Evolutionary conservation across 2,329 filamentous ascomycete species (phyloP).

Genomic region (Torrubiella hemipterigena): DNA sequence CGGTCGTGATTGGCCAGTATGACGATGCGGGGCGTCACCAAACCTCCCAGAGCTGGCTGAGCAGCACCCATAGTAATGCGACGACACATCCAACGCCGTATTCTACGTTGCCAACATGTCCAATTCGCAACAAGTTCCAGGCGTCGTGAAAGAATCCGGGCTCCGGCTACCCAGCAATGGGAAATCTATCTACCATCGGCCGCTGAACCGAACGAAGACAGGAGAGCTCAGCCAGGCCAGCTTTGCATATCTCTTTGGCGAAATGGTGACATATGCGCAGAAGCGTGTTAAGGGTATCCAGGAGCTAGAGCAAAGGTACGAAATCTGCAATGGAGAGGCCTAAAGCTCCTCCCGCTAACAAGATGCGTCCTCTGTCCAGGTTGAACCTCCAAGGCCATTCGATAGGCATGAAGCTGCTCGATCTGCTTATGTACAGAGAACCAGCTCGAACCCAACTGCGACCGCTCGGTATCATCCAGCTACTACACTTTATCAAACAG

Average conservation of each 20-base stretch:
- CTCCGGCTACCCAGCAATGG: constrained; percentile 84
- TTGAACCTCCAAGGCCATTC: constrained; percentile 87
- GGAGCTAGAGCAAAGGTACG: constrained; percentile 80
- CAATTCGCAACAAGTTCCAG: constrained; percentile 35
- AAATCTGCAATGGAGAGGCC: too few relatives aligned
- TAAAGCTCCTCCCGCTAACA: too few relatives aligned
- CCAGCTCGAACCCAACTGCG: constrained; percentile 58
- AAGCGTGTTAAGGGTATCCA: constrained; percentile 81
- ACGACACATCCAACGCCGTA: background rate
- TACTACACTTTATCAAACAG: constrained; percentile 92
- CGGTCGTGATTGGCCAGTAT: too few relatives aligned
- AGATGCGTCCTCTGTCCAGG: constrained; percentile 28
- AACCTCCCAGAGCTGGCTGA: too few relatives aligned
- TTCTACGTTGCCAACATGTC: constrained; percentile 26
- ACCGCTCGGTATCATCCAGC: constrained; percentile 76
- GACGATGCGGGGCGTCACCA: too few relatives aligned
- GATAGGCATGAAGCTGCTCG: constrained; percentile 85
- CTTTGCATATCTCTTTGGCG: constrained; percentile 91
- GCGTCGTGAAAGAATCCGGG: constrained; percentile 40
- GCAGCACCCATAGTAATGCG: too few relatives aligned
- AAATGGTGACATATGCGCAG: constrained; percentile 95
- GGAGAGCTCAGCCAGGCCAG: constrained; percentile 83
- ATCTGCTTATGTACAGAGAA: constrained; percentile 83
- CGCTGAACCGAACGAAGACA: constrained; percentile 79
- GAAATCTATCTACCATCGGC: constrained; percentile 96